These are phyloP conservation scores for Leccinum imitatum DNA, from an alignment of 768 basidiomycete species.

Conservation along the genomic window DNA sequence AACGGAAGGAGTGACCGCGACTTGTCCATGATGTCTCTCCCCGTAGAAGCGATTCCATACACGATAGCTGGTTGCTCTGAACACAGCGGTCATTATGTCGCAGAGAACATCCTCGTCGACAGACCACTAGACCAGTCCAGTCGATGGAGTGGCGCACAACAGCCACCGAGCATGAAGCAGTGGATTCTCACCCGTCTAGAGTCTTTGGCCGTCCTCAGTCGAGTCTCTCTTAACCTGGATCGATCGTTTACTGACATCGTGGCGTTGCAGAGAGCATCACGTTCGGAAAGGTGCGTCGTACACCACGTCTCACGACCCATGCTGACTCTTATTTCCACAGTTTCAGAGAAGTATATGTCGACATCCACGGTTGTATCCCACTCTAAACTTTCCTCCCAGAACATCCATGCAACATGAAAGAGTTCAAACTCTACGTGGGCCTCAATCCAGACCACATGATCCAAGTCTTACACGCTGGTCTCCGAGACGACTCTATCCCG, in stretches of 20 bases:
- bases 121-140: slow-evolving; percentile 62
- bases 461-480: slow-evolving; percentile 59
- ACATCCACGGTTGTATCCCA: background rate
- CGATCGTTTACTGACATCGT: slow-evolving; percentile 10
- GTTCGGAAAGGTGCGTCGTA: slow-evolving; percentile 68
- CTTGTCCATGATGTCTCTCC: background rate
- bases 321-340: slow-evolving; percentile 2
- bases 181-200: slow-evolving; percentile 73
- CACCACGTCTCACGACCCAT: background rate
- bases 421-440: slow-evolving; percentile 73
- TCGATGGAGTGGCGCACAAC: slow-evolving; percentile 73
- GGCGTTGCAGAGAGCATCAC: slow-evolving; percentile 58
- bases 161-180: slow-evolving; percentile 54
- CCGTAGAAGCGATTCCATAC: slow-evolving; percentile 40
- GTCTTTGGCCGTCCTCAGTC: slow-evolving; percentile 62
- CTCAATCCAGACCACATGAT: slow-evolving; percentile 62
- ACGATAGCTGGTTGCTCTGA: slow-evolving; percentile 62
- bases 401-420: slow-evolving; percentile 85
- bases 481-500: slow-evolving; percentile 63
- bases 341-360: slow-evolving; percentile 30
- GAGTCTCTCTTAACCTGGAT: slow-evolving; percentile 29
- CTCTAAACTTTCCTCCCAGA: slow-evolving; percentile 38
- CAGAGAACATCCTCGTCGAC: slow-evolving; percentile 69
- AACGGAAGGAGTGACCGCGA: too few species aligned
- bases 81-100: slow-evolving; percentile 66